Evolutionary conservation across 495 filamentous ascomycete genomes (phyloP).

Genomic region (Filosporella fistucella): DNA sequence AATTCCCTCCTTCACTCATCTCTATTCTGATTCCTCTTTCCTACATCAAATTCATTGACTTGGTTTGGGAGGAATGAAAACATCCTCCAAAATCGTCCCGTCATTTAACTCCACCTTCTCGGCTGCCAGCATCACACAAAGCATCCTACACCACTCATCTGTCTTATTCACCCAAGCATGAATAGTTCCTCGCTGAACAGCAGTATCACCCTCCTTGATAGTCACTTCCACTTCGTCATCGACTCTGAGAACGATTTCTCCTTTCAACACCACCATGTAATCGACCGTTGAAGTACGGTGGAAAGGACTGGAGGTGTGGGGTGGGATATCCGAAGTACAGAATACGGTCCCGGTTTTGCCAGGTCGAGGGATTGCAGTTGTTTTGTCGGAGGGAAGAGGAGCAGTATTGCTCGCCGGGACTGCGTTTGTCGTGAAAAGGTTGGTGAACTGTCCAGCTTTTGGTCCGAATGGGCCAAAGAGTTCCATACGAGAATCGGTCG

Average conservation of each 20-base stretch:
- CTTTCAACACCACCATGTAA: conserved; percentile 28
- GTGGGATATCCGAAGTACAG: conserved; percentile 24
- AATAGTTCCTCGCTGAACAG: conserved; percentile 29
- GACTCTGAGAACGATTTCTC: conserved; percentile 28
- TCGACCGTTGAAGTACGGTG: conserved; percentile 31
- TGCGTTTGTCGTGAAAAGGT: conserved; percentile 21
- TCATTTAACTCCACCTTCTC: conserved; percentile 23
- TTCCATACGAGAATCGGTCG: conserved; percentile 21
- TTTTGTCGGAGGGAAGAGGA: neutral
- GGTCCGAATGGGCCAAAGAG: conserved; percentile 31
- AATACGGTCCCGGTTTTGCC: conserved; percentile 23
- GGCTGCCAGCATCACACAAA: conserved; percentile 26
- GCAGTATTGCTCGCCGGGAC: conserved; percentile 21
- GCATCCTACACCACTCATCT: conserved; percentile 24
- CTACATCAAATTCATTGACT: neutral
- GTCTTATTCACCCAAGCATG: conserved; percentile 29
- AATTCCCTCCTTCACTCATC: neutral
- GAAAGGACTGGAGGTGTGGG: conserved; percentile 21
- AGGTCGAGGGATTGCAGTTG: conserved; percentile 20
- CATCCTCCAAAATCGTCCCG: conserved; percentile 25
- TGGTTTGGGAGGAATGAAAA: conserved; percentile 1
- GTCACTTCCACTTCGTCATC: conserved; percentile 29
- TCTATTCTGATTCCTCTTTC: neutral
- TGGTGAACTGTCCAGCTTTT: conserved; percentile 19
- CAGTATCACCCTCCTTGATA: conserved; percentile 26